Conservation (phyloP, 352 stramenopile genomes). For the Pythium graminicola region DNA sequence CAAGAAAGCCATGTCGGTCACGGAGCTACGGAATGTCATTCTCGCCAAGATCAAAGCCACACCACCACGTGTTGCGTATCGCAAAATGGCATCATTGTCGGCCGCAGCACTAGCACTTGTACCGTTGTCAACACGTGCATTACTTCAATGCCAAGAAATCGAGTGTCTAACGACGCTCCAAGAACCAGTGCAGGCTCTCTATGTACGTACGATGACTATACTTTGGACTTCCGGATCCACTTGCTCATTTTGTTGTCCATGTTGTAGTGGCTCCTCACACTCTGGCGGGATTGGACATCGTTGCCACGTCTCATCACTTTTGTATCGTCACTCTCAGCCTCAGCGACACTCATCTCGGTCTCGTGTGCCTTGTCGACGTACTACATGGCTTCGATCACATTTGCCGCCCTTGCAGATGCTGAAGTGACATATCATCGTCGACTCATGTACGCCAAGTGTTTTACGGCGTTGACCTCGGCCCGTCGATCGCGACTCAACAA, state of each 20-base stretch:
- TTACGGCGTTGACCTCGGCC: constrained; percentile 83
- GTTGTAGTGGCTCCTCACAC: constrained; percentile 30
- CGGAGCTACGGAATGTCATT: constrained; percentile 74
- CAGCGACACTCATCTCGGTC: constrained; percentile 45
- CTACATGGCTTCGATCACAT: constrained; percentile 66
- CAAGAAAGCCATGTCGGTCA: constrained; percentile 77
- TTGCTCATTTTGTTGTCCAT: too few relatives aligned
- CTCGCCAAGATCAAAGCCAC: constrained; percentile 78
- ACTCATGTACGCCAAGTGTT: constrained; percentile 87
- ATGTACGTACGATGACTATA: constrained; percentile 21
- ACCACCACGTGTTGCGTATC: constrained; percentile 54
- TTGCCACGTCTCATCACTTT: constrained; percentile 13
- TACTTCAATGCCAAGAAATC: constrained; percentile 53
- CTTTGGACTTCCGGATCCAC: too few relatives aligned
- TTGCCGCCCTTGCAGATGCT: constrained; percentile 67
- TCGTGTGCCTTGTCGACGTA: constrained; percentile 72
- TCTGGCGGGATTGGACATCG: constrained; percentile 20
- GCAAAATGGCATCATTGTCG: constrained; percentile 56
- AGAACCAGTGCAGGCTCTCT: constrained; percentile 39
- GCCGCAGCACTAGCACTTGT: constrained; percentile 53
- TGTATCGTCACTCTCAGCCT: constrained; percentile 21
- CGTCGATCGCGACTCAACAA: constrained; percentile 75
- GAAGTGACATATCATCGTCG: constrained; percentile 83
- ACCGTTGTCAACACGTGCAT: constrained; percentile 42
- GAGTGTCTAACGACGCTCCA: constrained; percentile 45